Conservation (phyloP, 2,329 filamentous ascomycete species). For the Zasmidium angulare region DNA sequence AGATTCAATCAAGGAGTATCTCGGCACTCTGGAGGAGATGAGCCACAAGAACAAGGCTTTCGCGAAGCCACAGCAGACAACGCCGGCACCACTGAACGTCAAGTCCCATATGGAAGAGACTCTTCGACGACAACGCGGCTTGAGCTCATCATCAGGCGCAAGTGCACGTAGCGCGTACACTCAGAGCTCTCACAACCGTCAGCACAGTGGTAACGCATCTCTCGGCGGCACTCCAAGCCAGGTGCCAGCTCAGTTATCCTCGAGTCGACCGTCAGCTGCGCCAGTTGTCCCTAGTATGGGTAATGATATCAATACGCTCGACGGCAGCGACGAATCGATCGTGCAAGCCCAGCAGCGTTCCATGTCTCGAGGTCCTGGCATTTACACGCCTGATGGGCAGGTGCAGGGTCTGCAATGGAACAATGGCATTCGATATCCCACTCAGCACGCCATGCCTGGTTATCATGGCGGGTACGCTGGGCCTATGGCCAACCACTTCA, state of each 20-base stretch:
- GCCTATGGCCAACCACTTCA: too few relatives aligned
- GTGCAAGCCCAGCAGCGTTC: neutral
- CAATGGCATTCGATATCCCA: neutral
- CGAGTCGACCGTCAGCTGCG: neutral
- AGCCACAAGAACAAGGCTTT: too few relatives aligned
- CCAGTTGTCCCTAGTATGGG: neutral
- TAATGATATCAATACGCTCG: neutral
- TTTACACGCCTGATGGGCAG: neutral
- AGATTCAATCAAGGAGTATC: too few relatives aligned
- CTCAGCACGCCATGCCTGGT: neutral
- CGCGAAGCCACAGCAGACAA: too few relatives aligned
- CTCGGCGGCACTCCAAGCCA: neutral
- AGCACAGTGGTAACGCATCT: neutral
- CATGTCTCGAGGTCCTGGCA: neutral
- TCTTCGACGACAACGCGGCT: neutral
- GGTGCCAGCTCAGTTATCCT: neutral
- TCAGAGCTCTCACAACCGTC: neutral
- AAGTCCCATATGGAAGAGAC: neutral
- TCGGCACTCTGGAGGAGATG: too few relatives aligned
- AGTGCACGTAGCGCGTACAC: neutral
- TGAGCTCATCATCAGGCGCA: neutral
- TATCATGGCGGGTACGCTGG: too few relatives aligned
- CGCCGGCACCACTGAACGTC: too few relatives aligned
- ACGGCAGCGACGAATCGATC: neutral
- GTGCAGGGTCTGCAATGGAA: neutral